Percentiles rank a stretch among this genome's conserved stretches.
phyloP scores from a whole-genome alignment of 495 filamentous ascomycete genomes.

The Penicillium herquei region DNA sequence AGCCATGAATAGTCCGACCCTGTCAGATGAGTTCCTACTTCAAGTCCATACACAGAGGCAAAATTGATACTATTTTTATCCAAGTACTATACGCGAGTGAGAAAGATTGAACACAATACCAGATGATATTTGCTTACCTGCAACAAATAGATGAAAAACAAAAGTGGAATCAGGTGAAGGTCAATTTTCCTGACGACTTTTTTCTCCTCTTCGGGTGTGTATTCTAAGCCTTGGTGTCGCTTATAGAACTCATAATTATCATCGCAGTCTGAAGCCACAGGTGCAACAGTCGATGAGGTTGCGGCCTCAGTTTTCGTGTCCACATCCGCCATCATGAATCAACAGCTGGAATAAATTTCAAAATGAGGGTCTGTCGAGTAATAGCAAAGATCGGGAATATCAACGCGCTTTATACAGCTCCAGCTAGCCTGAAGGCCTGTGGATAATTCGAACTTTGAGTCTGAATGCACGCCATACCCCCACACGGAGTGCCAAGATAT shows the following conservation, averaged over 20 bases:
- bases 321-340: slow-evolving; percentile 1
- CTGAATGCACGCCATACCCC: slow-evolving; percentile 5
- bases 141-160: slow-evolving; percentile 55
- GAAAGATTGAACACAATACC: background rate
- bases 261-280: slow-evolving; percentile 19
- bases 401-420: background rate
- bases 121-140: slow-evolving; percentile 21
- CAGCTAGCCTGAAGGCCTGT: background rate
- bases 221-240: slow-evolving; percentile 25
- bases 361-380: background rate
- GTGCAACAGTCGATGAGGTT: slow-evolving; percentile 6
- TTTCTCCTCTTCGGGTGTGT: slow-evolving; percentile 47
- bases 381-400: background rate
- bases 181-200: slow-evolving; percentile 56
- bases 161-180: slow-evolving; percentile 49
- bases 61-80: slow-evolving; percentile 63
- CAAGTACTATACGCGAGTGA: slow-evolving; percentile 45
- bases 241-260: slow-evolving; percentile 27
- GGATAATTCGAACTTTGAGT: background rate
- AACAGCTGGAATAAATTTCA: background rate
- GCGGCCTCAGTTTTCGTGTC: slow-evolving; percentile 19
- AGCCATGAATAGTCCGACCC: slow-evolving; percentile 62
- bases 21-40: slow-evolving; percentile 47
- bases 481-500: background rate
- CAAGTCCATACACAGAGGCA: slow-evolving; percentile 57